Evolutionary conservation across 2,329 filamentous ascomycete genomes (phyloP).

Genomic region (Colletotrichum nymphaeae): DNA sequence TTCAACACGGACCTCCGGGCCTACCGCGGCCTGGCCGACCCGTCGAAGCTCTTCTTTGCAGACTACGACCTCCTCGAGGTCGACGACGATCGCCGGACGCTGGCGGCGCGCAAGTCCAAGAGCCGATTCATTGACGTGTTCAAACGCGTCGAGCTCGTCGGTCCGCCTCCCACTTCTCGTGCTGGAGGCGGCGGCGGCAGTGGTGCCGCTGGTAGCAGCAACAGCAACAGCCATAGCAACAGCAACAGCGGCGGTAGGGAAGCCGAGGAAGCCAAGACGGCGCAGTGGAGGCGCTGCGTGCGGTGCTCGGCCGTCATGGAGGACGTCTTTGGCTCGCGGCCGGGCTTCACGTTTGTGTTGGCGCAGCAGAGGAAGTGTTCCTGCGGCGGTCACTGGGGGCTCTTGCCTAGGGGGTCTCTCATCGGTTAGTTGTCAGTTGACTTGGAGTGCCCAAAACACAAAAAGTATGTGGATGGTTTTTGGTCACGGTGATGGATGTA

Average conservation of each 20-base stretch:
- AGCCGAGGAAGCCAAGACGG: conserved; percentile 55
- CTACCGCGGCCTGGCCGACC: conserved; percentile 71
- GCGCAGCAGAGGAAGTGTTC: conserved; percentile 66
- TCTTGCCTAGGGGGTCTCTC: conserved; percentile 48
- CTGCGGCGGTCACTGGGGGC: conserved; percentile 65
- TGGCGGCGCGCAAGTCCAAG: conserved; percentile 50
- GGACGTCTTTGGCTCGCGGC: conserved; percentile 60
- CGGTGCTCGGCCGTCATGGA: conserved; percentile 76
- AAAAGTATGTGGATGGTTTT: neutral
- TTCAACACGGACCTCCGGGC: conserved; percentile 69
- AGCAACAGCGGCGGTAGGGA: conserved; percentile 11
- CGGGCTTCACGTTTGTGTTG: conserved; percentile 65
- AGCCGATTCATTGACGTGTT: conserved; percentile 65
- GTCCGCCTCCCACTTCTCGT: neutral
- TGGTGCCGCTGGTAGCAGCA: too few relatives aligned
- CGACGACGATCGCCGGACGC: conserved; percentile 64
- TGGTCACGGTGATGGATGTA: neutral
- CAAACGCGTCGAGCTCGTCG: conserved; percentile 64
- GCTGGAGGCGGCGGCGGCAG: too few relatives aligned
- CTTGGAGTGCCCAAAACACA: neutral
- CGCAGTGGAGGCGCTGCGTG: conserved; percentile 61
- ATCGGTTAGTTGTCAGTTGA: conserved; percentile 4
- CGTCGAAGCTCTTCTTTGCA: conserved; percentile 77
- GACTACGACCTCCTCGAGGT: conserved; percentile 78
- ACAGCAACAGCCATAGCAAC: neutral